Evolutionary conservation across 164 flowering plant genomes (phyloP), one percentile per base, ranked within the genome.

Genomic region (Vitis amurensis): DNA sequence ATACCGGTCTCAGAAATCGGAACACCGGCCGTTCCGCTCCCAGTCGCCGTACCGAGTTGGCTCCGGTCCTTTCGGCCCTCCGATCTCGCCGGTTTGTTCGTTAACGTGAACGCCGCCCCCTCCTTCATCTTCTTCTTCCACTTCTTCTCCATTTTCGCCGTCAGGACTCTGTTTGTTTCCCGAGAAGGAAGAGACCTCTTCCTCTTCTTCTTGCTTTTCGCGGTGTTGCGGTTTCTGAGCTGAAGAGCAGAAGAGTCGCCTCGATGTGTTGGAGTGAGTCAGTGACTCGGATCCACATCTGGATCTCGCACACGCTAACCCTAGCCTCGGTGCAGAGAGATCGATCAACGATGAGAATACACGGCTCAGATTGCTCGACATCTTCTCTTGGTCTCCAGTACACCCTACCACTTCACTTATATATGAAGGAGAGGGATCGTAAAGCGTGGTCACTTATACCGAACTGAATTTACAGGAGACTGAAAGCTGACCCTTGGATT

Each of bases 31-130:
- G 16, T 78, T 77, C 11, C 79, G 84, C 56, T 89, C 91, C 93
- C 93, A 89, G 68, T 87, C 90, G 50, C 90, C 93, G 62, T 75
- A 83, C 23, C 92, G 77, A 3, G 90, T 88, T 9, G 92, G 92
- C 68, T 88, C 92, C 11, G 89, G 92, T 2, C 92, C 92, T 68
- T 67, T 77, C 0, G 92, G 92, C 17, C 92, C 92, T 44, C 88
- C 90, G 48, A 86, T 55, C 73, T 88, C 92, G 8, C 88, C 89
- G 0, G 86, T 84, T 63, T 73, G 69, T 58, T 81, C 63, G 30
- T 88, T 83, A 55, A 81, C 70, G 10, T 61, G 44, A 10, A 59
- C 77, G 1, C 58, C 85, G 6, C 31, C 80, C 0, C 69, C 85
- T 7, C 76, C 81, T 1, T 59, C 78, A 3, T 71, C 77, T 7